A percentile compares a stretch with the other conserved stretches of the same genome.
phyloP scores from a whole-genome alignment of 2,329 filamentous ascomycete species.

The Diaporthe sp. region DNA sequence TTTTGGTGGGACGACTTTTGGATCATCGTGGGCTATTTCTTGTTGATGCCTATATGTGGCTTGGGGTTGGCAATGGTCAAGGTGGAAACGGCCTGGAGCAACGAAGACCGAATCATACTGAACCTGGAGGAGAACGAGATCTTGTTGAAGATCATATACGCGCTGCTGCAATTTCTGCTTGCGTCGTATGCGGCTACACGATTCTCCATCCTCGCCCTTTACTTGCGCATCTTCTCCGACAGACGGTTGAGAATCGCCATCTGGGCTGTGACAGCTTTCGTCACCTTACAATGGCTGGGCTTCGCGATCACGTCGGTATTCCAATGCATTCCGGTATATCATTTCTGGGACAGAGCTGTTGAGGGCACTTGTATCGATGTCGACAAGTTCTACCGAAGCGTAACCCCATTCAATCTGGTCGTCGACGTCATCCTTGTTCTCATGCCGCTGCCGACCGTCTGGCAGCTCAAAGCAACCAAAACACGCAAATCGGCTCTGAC shows the following conservation, averaged over 20 bases:
- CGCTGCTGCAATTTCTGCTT: constrained; percentile 26
- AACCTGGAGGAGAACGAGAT: constrained; percentile 29
- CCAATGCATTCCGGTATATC: constrained; percentile 24
- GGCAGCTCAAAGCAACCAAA: constrained; percentile 27
- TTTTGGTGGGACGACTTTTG: constrained; percentile 36
- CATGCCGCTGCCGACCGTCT: constrained; percentile 30
- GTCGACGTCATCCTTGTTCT: constrained; percentile 23
- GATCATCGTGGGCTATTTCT: constrained; percentile 28
- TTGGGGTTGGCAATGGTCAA: constrained; percentile 27
- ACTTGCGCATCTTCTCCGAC: constrained; percentile 32
- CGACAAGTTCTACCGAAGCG: constrained; percentile 29
- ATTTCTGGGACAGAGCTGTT: constrained; percentile 28
- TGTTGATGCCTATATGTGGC: constrained; percentile 32
- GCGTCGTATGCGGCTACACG: constrained; percentile 30
- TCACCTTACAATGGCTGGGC: constrained; percentile 29
- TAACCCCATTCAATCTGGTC: constrained; percentile 33
- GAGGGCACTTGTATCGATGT: constrained; percentile 25
- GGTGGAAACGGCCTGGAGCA: constrained; percentile 24
- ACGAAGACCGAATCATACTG: constrained; percentile 30
- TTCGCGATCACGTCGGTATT: constrained; percentile 15
- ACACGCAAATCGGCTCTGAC: constrained; percentile 30
- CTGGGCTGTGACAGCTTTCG: constrained; percentile 22
- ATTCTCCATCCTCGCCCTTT: constrained; percentile 33
- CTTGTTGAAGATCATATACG: constrained; percentile 29
- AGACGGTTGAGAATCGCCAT: constrained; percentile 5